A percentile compares a stretch with the other conserved stretches of the same genome.
phyloP scores from a whole-genome alignment of 75 land plant genomes.

The Selaginella tamariscina region DNA sequence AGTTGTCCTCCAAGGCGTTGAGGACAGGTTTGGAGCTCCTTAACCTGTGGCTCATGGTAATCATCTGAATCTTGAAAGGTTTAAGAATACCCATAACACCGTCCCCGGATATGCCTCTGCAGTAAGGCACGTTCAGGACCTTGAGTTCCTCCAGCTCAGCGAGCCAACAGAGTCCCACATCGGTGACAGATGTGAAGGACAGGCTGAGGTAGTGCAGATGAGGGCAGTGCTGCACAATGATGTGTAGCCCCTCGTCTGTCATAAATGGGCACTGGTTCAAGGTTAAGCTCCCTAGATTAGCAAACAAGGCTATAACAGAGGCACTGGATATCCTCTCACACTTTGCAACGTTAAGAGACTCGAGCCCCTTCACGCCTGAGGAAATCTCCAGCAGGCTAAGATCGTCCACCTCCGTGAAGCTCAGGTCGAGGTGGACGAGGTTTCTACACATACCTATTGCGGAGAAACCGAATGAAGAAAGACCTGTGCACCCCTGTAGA shows the following conservation, averaged over 20 bases:
- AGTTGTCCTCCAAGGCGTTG: slow-evolving; percentile 20
- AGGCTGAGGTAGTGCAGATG: slow-evolving; percentile 25
- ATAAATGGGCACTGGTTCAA: slow-evolving; percentile 33
- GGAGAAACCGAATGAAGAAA: slow-evolving; percentile 32
- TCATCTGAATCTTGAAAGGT: slow-evolving; percentile 19
- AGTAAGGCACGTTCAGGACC: slow-evolving; percentile 27
- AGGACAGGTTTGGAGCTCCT: slow-evolving; percentile 17
- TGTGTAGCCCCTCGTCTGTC: slow-evolving; percentile 31
- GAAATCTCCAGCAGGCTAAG: slow-evolving; percentile 26
- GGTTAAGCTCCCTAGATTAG: slow-evolving; percentile 22
- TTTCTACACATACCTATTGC: slow-evolving; percentile 23
- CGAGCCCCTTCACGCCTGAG: slow-evolving; percentile 18
- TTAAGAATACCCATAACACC: slow-evolving; percentile 24
- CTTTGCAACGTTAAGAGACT: slow-evolving; percentile 24
- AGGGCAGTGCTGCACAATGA: slow-evolving; percentile 13
- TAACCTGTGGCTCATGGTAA: slow-evolving; percentile 31
- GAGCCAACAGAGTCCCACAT: slow-evolving; percentile 20
- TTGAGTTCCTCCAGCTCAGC: slow-evolving; percentile 21
- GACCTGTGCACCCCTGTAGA: slow-evolving; percentile 27
- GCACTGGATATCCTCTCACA: slow-evolving; percentile 23
- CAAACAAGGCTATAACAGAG: slow-evolving; percentile 16
- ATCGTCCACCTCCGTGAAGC: slow-evolving; percentile 33
- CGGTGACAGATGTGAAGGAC: slow-evolving; percentile 32
- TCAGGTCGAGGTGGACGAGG: slow-evolving; percentile 25
- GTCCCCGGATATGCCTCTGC: slow-evolving; percentile 26